Conservation (phyloP, 2,329 filamentous ascomycete genomes). For the Trichophyton mentagrophytes region DNA sequence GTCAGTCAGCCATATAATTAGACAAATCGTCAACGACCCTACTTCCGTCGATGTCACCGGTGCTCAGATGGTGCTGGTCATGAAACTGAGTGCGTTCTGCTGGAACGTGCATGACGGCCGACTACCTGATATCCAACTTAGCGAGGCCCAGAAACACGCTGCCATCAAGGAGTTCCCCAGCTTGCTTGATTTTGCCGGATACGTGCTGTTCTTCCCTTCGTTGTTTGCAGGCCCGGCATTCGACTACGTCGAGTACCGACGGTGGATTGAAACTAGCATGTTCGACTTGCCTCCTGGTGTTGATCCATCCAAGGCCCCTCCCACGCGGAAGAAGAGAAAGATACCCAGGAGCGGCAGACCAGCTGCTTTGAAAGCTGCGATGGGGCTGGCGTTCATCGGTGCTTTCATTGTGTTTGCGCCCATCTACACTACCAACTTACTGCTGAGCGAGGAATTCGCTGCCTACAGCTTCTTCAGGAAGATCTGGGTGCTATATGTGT, state of each 20-base stretch:
- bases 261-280: constrained; percentile 89
- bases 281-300: constrained; percentile 71
- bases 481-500: constrained; percentile 69
- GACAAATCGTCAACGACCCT: constrained; percentile 58
- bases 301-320: constrained; percentile 75
- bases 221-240: constrained; percentile 85
- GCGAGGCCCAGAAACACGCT: constrained; percentile 72
- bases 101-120: constrained; percentile 96
- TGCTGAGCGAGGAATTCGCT: constrained; percentile 55
- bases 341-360: constrained; percentile 85
- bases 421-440: constrained; percentile 51
- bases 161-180: constrained; percentile 62
- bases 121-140: constrained; percentile 64
- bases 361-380: constrained; percentile 60
- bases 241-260: constrained; percentile 83
- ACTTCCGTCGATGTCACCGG: constrained; percentile 72
- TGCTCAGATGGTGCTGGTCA: constrained; percentile 94
- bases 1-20: constrained; percentile 75
- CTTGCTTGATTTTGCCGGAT: constrained; percentile 72
- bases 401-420: constrained; percentile 60
- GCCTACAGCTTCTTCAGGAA: constrained; percentile 57
- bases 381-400: constrained; percentile 67
- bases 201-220: constrained; percentile 89
- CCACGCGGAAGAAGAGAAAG: constrained; percentile 76
- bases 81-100: constrained; percentile 93